Evolutionary conservation across 257 asterid genomes (phyloP).

Genomic region (Nicotiana paniculata): DNA sequence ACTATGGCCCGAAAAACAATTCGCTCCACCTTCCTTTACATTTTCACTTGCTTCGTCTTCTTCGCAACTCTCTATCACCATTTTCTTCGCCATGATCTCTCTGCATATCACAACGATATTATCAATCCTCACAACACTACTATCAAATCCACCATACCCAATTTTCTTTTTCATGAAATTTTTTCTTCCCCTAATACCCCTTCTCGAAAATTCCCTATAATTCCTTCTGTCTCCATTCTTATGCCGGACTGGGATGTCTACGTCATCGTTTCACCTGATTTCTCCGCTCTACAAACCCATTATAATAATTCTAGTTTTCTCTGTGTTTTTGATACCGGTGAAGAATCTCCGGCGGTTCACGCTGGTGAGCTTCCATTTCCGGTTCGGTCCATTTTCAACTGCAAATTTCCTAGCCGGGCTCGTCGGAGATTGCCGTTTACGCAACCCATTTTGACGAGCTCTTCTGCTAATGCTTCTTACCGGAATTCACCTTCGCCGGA

Average conservation of each 20-base stretch:
- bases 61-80: constrained; percentile 47
- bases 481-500: constrained; percentile 12
- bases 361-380: constrained; percentile 47
- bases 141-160: constrained; percentile 12
- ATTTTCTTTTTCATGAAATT: constrained; percentile 22
- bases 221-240: constrained; percentile 45
- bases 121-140: background rate
- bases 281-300: background rate
- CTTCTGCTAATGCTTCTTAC: background rate
- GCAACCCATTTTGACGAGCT: constrained; percentile 40
- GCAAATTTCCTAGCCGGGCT: constrained; percentile 19
- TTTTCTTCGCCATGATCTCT: constrained; percentile 33
- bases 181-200: constrained; percentile 2
- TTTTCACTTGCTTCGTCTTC: constrained; percentile 37
- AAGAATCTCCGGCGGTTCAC: constrained; percentile 35
- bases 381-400: constrained; percentile 45
- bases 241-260: constrained; percentile 81
- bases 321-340: constrained; percentile 39
- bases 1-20: constrained; percentile 43
- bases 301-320: constrained; percentile 1
- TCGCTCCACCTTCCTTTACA: constrained; percentile 43
- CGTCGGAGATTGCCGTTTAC: constrained; percentile 46
- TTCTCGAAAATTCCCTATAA: background rate
- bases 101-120: constrained; percentile 9
- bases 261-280: constrained; percentile 30